Conservation (phyloP, 2,329 filamentous ascomycete genomes). For the Exophiala dermatitidis region DNA sequence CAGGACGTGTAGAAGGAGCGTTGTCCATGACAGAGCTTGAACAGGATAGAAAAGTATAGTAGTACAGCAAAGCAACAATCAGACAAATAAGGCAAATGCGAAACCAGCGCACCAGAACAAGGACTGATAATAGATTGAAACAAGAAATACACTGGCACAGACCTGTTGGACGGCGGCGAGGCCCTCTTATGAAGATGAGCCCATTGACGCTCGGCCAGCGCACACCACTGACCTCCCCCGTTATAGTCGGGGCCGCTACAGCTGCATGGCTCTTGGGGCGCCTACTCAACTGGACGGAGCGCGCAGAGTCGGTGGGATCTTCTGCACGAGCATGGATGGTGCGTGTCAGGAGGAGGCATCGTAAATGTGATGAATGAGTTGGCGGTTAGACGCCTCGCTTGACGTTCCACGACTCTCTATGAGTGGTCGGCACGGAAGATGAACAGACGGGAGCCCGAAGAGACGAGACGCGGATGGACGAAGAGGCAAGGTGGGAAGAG, state of each 20-base stretch:
- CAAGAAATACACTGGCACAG: neutral
- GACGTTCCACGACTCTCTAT: neutral
- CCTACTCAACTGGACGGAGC: neutral
- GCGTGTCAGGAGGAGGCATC: neutral
- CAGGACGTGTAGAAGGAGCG: slow-evolving; percentile 1
- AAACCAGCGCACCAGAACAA: slow-evolving; percentile 9
- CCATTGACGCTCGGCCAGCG: too few species aligned
- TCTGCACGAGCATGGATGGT: neutral
- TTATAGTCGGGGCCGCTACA: too few species aligned
- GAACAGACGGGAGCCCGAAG: neutral
- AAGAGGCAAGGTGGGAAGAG: neutral
- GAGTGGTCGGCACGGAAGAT: neutral
- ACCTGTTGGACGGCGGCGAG: neutral
- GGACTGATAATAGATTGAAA: slow-evolving; percentile 1
- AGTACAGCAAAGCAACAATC: neutral
- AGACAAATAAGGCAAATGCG: slow-evolving; percentile 1
- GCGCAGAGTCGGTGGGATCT: neutral
- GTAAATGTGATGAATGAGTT: neutral
- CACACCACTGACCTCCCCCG: too few species aligned
- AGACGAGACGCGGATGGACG: neutral
- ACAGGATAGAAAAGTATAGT: too few species aligned
- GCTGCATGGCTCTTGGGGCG: neutral
- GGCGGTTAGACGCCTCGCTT: neutral
- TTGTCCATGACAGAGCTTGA: slow-evolving; percentile 7
- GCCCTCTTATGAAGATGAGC: neutral